A percentile compares a stretch with the other conserved stretches of the same genome.
Conservation (phyloP, 2,329 filamentous ascomycete species). For the Cladosporium sp. region DNA sequence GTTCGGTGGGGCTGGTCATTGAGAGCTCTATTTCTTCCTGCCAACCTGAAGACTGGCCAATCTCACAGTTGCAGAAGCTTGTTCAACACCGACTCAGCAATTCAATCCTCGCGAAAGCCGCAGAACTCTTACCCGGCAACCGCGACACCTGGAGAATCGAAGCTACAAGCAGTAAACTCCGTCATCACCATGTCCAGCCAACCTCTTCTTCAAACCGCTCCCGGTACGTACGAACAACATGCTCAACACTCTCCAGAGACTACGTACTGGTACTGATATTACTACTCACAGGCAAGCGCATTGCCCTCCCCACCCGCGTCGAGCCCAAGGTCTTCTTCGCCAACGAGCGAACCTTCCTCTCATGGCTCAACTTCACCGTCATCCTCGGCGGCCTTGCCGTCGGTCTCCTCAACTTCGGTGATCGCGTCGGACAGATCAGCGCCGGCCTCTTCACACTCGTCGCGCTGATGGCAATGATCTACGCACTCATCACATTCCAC, state of each 20-base stretch:
- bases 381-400: constrained; percentile 95
- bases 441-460: constrained; percentile 92
- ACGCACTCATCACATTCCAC: constrained; percentile 91
- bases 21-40: constrained; percentile 6
- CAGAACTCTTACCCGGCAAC: neutral
- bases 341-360: constrained; percentile 98
- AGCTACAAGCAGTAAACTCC: constrained; percentile 15
- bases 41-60: neutral
- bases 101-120: neutral
- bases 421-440: constrained; percentile 87
- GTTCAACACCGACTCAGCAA: neutral
- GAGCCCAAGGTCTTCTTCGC: constrained; percentile 99
- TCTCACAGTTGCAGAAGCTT: neutral
- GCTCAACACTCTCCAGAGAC: neutral
- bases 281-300: constrained; percentile 74
- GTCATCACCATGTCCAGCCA: constrained; percentile 90
- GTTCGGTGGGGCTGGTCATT: constrained; percentile 1
- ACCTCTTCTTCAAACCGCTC: constrained; percentile 89
- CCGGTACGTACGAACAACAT: constrained; percentile 58
- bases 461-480: constrained; percentile 91
- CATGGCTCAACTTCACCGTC: constrained; percentile 99
- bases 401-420: constrained; percentile 96
- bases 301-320: constrained; percentile 93
- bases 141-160: neutral
- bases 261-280: constrained; percentile 17